These are phyloP conservation scores for Excoecaria agallocha DNA, from an alignment of 345 rosid genomes.

Conservation along the genomic window DNA sequence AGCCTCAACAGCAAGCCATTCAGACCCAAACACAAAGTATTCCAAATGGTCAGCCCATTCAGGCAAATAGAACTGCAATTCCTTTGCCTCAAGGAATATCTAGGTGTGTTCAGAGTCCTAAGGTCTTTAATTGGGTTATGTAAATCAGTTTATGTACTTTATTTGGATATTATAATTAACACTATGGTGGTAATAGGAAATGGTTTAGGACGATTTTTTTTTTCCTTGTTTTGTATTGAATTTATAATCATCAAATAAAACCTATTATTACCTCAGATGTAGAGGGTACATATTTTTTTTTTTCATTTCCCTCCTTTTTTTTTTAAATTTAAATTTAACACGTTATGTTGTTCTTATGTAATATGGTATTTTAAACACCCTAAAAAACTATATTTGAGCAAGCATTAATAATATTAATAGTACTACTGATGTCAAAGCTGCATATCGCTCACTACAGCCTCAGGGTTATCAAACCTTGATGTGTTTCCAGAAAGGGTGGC, in stretches of 20 bases:
- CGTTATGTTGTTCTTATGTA: background rate
- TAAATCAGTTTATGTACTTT: conserved; percentile 48
- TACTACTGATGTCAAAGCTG: conserved; percentile 9
- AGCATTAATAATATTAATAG: background rate
- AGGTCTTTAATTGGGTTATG: conserved; percentile 64
- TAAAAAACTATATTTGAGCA: background rate
- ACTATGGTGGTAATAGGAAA: conserved; percentile 6
- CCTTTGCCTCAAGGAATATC: conserved; percentile 97
- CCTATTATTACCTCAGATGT: conserved; percentile 15
- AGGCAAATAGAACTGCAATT: conserved; percentile 58
- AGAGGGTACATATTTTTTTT: background rate
- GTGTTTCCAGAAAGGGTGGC: too few relatives aligned
- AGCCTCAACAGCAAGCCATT: conserved; percentile 58
- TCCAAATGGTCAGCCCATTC: conserved; percentile 51
- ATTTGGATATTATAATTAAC: conserved; percentile 35
- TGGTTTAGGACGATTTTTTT: conserved; percentile 7
- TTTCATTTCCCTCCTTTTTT: background rate
- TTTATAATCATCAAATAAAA: conserved; percentile 10
- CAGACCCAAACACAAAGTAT: conserved; percentile 66
- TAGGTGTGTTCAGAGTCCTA: conserved; percentile 97
- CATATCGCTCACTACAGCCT: conserved; percentile 11
- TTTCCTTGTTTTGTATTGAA: conserved; percentile 13
- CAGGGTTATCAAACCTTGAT: conserved; percentile 5
- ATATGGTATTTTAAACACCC: conserved; percentile 4
- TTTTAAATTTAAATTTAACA: background rate